Percentiles rank a stretch among this genome's conserved stretches.
These are phyloP conservation scores for Closterium sp. DNA, from an alignment of 139 green algal species.

Conservation along the genomic window DNA sequence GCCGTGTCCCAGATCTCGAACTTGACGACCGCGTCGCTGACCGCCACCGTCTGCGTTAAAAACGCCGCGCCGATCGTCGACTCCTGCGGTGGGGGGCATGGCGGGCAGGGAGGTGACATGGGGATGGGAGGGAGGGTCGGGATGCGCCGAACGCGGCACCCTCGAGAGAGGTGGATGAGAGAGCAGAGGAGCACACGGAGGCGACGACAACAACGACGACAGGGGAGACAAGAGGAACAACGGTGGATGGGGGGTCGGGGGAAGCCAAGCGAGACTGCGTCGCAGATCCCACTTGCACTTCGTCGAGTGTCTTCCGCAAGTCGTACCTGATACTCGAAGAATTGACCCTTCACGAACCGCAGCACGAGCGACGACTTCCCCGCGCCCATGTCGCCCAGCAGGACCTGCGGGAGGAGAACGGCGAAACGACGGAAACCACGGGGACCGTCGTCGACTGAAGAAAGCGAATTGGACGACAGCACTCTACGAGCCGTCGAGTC, in stretches of 20 bases:
- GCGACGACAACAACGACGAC: no score
- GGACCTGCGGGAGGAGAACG: conserved; percentile 59
- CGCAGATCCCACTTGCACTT: background rate
- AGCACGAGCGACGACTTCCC: conserved; percentile 94
- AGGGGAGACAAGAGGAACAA: no score
- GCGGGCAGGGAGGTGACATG: background rate
- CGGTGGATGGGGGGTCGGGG: no score
- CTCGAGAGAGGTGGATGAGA: background rate
- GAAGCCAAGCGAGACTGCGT: no score
- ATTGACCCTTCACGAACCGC: conserved; percentile 94
- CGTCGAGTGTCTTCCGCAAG: background rate
- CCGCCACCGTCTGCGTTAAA: conserved; percentile 91
- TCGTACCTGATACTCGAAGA: conserved; percentile 94
- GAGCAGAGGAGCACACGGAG: background rate
- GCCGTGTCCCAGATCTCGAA: conserved; percentile 95
- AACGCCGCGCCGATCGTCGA: conserved; percentile 98
- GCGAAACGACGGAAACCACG: background rate
- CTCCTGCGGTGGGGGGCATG: conserved; percentile 66
- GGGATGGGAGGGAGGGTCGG: background rate
- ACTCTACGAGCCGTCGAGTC: background rate
- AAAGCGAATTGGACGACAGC: background rate
- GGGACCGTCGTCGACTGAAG: background rate
- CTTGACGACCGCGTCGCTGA: conserved; percentile 88
- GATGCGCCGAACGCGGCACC: background rate
- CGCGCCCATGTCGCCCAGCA: conserved; percentile 95